phyloP scores from a whole-genome alignment of 495 filamentous ascomycete species.

The Trichoderma erinaceum region DNA sequence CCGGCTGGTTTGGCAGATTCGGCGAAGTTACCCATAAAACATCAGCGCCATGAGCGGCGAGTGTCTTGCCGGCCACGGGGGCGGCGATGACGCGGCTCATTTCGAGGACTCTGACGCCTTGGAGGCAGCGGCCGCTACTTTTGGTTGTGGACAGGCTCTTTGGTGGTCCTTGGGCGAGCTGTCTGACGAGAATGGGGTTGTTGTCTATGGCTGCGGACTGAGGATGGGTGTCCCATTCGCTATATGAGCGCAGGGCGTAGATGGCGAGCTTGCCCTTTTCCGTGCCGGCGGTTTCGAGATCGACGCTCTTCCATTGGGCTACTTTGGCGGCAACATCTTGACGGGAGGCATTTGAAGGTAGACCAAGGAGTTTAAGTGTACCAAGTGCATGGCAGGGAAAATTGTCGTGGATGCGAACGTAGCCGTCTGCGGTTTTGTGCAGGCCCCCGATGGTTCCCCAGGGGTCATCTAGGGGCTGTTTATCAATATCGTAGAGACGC shows the following conservation, averaged over 20 bases:
- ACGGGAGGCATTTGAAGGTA: conserved; percentile 23
- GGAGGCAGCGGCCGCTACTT: not conserved
- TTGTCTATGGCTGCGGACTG: conserved; percentile 33
- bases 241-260: conserved; percentile 33
- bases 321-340: conserved; percentile 30
- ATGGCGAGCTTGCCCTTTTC: conserved; percentile 29
- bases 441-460: conserved; percentile 39
- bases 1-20: conserved; percentile 62
- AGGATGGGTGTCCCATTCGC: conserved; percentile 38
- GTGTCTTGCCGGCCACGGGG: conserved; percentile 57
- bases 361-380: conserved; percentile 32
- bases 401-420: conserved; percentile 40
- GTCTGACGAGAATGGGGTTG: conserved; percentile 34
- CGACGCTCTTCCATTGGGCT: conserved; percentile 28
- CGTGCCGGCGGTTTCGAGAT: conserved; percentile 33
- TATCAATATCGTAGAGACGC: conserved; percentile 32
- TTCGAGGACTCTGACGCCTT: conserved; percentile 55
- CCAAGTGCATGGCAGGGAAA: conserved; percentile 38
- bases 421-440: conserved; percentile 38
- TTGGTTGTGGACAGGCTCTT: conserved; percentile 42
- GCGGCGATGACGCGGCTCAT: conserved; percentile 60
- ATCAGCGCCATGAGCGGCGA: conserved; percentile 63
- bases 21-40: conserved; percentile 68
- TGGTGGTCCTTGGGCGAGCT: conserved; percentile 33
- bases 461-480: conserved; percentile 21